These are phyloP conservation scores for Ophiostoma ips DNA, from an alignment of 2,329 filamentous ascomycete species.

Conservation along the genomic window DNA sequence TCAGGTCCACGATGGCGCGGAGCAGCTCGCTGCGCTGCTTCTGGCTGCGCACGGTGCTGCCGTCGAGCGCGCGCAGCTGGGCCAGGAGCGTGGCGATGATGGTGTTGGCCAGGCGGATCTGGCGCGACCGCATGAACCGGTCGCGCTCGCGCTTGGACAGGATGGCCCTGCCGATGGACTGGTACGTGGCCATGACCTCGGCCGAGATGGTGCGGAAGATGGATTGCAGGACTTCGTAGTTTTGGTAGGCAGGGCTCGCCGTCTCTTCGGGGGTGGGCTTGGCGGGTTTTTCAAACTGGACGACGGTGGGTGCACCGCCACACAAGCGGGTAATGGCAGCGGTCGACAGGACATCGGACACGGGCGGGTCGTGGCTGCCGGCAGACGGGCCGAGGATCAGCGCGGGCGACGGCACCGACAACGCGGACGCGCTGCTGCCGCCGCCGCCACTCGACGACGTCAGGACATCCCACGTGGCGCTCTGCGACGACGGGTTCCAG, in stretches of 20 bases:
- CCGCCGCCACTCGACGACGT: background rate
- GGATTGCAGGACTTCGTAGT: constrained; percentile 63
- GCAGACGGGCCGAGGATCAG: background rate
- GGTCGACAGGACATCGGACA: background rate
- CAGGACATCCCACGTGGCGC: constrained; percentile 2
- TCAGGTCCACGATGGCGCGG: constrained; percentile 61
- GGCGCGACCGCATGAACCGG: constrained; percentile 36
- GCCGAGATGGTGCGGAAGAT: constrained; percentile 67
- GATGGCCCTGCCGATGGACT: constrained; percentile 70
- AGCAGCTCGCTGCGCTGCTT: constrained; percentile 74
- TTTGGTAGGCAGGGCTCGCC: constrained; percentile 38
- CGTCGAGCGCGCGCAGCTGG: constrained; percentile 41
- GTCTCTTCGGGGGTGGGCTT: constrained; percentile 31
- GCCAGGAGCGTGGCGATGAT: constrained; percentile 57
- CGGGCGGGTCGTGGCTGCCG: background rate
- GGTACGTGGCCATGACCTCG: constrained; percentile 72
- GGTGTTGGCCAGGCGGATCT: constrained; percentile 44
- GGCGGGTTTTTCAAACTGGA: too few relatives aligned
- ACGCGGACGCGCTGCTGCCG: background rate
- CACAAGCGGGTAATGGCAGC: background rate
- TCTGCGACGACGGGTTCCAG: constrained; percentile 34
- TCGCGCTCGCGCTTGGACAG: constrained; percentile 64
- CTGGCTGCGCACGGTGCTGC: constrained; percentile 48
- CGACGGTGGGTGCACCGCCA: background rate
- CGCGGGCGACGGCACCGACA: background rate